phyloP scores from a whole-genome alignment of 2,329 filamentous ascomycete species.

The Aspergillus cejpii region DNA sequence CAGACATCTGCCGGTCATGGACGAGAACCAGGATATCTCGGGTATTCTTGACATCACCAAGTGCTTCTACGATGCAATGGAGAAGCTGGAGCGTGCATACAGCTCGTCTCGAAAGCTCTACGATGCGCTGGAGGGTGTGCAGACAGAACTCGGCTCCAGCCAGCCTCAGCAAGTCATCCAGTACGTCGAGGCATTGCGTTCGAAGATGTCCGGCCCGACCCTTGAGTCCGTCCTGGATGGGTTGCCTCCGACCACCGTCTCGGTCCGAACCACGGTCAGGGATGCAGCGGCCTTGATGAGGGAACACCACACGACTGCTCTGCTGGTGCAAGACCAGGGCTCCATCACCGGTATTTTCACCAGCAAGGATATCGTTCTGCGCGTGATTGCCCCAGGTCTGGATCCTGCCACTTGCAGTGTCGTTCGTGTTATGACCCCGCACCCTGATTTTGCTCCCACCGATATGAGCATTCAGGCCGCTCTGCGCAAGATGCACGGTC shows the following conservation, averaged over 20 bases:
- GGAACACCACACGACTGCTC: slow-evolving; percentile 95
- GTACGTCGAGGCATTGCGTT: slow-evolving; percentile 90
- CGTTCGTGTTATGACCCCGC: slow-evolving; percentile 96
- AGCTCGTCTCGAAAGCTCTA: slow-evolving; percentile 97
- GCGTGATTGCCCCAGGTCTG: slow-evolving; percentile 92
- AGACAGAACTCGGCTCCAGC: slow-evolving; percentile 89
- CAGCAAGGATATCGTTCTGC: slow-evolving; percentile 96
- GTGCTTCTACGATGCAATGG: slow-evolving; percentile 99
- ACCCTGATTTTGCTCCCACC: slow-evolving; percentile 95
- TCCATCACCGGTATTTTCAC: slow-evolving; percentile 99
- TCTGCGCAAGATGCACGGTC: slow-evolving; percentile 97
- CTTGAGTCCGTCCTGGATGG: slow-evolving; percentile 91
- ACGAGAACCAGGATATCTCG: slow-evolving; percentile 98
- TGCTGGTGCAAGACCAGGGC: slow-evolving; percentile 92
- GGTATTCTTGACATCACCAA: slow-evolving; percentile 98
- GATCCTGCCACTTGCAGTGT: slow-evolving; percentile 95
- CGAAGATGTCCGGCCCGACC: slow-evolving; percentile 96
- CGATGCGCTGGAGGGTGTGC: slow-evolving; percentile 93
- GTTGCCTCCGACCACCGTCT: slow-evolving; percentile 86
- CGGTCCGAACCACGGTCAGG: slow-evolving; percentile 89
- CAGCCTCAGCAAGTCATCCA: slow-evolving; percentile 98
- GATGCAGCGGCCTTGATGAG: slow-evolving; percentile 96
- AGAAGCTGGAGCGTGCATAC: slow-evolving; percentile 96
- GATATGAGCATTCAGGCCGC: slow-evolving; percentile 99
- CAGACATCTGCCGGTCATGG: slow-evolving; percentile 96